A percentile compares a stretch with the other conserved stretches of the same genome.
phyloP scores from a whole-genome alignment of 805 yeast genomes.

The Hanseniaspora lachancei region DNA sequence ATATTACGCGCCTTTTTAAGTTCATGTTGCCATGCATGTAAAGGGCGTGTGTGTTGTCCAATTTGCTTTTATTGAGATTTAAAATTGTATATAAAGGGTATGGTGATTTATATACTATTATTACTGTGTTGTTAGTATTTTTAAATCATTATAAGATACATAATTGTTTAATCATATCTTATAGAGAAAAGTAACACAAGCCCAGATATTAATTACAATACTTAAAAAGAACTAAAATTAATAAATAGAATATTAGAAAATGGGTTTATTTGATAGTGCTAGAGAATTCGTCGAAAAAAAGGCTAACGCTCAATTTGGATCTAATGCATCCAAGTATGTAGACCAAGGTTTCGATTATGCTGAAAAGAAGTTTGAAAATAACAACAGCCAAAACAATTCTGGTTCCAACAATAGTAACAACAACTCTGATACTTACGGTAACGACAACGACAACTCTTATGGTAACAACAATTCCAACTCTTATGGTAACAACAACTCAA shows the following conservation, averaged over 20 bases:
- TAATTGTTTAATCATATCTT: no score
- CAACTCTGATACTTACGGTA: no score
- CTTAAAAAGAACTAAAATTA: neutral
- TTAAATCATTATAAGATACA: no score
- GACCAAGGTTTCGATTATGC: conserved; percentile 20
- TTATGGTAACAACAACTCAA: conserved; percentile 21
- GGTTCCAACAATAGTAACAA: conserved; percentile 21
- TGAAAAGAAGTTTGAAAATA: conserved; percentile 20
- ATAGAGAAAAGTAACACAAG: no score
- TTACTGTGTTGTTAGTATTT: no score
- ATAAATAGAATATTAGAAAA: conserved; percentile 13
- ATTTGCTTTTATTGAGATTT: no score
- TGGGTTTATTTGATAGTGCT: conserved; percentile 36
- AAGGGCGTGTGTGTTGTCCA: no score
- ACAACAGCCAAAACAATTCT: conserved; percentile 14
- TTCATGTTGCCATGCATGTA: no score
- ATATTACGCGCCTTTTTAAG: no score
- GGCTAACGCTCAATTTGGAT: conserved; percentile 8
- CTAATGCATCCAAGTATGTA: conserved; percentile 11
- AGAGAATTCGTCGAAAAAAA: conserved; percentile 26
- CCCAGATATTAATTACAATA: neutral
- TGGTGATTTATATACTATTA: no score
- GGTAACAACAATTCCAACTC: conserved; percentile 22
- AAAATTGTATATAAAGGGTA: no score
- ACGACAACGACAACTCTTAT: neutral